A percentile compares a stretch with the other conserved stretches of the same genome.
These are phyloP conservation scores for Carallia pectinifolia DNA, from an alignment of 345 rosid genomes.

Conservation along the genomic window DNA sequence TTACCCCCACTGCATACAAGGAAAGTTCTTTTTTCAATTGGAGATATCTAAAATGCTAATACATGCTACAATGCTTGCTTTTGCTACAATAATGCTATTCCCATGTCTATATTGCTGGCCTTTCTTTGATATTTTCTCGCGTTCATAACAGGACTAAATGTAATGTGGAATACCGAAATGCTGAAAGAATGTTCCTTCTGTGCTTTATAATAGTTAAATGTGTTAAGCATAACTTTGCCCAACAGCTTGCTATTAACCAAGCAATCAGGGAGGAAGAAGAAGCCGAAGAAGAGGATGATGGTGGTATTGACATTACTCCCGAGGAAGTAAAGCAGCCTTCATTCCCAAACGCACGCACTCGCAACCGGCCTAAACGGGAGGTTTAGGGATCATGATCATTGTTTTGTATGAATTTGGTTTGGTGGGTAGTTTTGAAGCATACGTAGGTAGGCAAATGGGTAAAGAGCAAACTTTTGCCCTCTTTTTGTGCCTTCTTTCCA, in stretches of 20 bases:
- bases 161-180: too few relatives aligned
- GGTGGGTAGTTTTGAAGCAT: neutral
- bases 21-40: too few relatives aligned
- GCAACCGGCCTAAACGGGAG: constrained; percentile 78
- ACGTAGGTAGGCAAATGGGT: neutral
- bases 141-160: too few relatives aligned
- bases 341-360: constrained; percentile 35
- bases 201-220: too few relatives aligned
- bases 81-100: neutral
- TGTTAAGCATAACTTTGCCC: neutral
- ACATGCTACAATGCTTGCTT: neutral
- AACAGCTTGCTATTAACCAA: constrained; percentile 61
- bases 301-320: constrained; percentile 12
- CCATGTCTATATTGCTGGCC: too few relatives aligned
- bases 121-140: too few relatives aligned
- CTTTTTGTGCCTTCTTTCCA: neutral
- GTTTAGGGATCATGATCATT: constrained; percentile 20
- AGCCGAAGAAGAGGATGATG: constrained; percentile 20
- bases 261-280: constrained; percentile 56
- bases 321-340: constrained; percentile 52
- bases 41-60: neutral
- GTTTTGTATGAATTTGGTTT: neutral
- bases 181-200: too few relatives aligned
- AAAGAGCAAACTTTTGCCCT: neutral
- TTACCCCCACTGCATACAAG: too few relatives aligned